Evolutionary conservation across 305 asterid species (phyloP).

Genomic region (Fraxinus platypoda): DNA sequence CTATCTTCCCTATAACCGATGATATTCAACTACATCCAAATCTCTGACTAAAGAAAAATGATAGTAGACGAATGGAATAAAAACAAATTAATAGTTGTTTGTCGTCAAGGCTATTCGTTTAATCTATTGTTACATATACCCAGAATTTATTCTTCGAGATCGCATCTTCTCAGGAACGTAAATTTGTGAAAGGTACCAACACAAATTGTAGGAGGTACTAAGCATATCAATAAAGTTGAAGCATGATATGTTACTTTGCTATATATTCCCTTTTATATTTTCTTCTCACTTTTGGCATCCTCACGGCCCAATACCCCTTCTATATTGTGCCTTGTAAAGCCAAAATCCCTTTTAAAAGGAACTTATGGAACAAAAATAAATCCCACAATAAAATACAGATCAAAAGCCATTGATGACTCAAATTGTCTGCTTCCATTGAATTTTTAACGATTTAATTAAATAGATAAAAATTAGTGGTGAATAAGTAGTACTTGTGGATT

Average conservation of each 20-base stretch:
- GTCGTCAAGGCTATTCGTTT: not conserved
- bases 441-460: not conserved
- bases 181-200: not conserved
- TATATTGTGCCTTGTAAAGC: conserved; percentile 21
- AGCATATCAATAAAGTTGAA: conserved; percentile 31
- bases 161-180: not conserved
- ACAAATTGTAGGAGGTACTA: not conserved
- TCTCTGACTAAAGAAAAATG: not conserved
- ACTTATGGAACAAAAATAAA: not conserved
- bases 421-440: conserved; percentile 23
- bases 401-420: conserved; percentile 31
- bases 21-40: not conserved
- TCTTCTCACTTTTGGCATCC: conserved; percentile 9
- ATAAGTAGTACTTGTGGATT: too few species aligned
- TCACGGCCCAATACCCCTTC: conserved; percentile 6
- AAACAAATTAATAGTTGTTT: not conserved
- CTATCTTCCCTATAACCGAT: not conserved
- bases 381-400: not conserved
- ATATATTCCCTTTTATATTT: conserved; percentile 14
- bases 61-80: not conserved
- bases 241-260: conserved; percentile 28
- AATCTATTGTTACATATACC: not conserved
- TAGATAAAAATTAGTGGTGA: not conserved
- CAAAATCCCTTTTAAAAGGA: not conserved
- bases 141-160: not conserved